These are phyloP conservation scores for Malus orientalis DNA, from an alignment of 306 rosid species.

Conservation along the genomic window DNA sequence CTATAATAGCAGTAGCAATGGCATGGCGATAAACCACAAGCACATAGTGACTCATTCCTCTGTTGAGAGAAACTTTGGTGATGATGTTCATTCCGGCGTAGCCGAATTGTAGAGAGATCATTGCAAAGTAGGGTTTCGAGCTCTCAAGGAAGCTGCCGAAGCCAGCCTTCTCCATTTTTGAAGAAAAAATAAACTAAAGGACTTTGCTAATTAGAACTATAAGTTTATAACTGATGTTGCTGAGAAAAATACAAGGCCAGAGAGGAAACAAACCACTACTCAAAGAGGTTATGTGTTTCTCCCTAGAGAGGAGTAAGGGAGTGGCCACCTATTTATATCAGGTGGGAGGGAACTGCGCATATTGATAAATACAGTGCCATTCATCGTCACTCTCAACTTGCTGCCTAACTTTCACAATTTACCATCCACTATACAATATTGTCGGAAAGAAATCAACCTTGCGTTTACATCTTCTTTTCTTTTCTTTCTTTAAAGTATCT, in stretches of 20 bases:
- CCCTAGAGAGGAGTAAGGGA: conserved; percentile 22
- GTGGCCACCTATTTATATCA: conserved; percentile 35
- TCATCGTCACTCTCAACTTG: conserved; percentile 2
- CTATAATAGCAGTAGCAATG: conserved; percentile 58
- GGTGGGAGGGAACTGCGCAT: conserved; percentile 15
- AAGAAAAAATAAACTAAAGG: neutral
- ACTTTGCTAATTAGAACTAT: neutral
- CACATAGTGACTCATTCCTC: conserved; percentile 92
- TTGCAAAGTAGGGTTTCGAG: conserved; percentile 76
- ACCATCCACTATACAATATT: conserved; percentile 2
- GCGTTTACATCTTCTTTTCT: neutral
- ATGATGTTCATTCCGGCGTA: conserved; percentile 85
- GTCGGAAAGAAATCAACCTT: neutral
- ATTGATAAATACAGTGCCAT: neutral
- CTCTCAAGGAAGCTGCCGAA: conserved; percentile 35
- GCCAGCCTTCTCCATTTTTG: conserved; percentile 31
- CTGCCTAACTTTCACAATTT: neutral
- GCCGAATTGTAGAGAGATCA: conserved; percentile 75
- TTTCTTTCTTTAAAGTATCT: neutral
- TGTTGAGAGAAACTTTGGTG: conserved; percentile 65
- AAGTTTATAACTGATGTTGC: neutral
- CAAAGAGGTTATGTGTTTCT: conserved; percentile 33
- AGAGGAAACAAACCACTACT: conserved; percentile 28
- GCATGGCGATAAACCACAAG: conserved; percentile 93
- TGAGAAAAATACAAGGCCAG: neutral